These are phyloP conservation scores for Yarrowia porcina DNA, from an alignment of 805 yeast species.

Conservation along the genomic window DNA sequence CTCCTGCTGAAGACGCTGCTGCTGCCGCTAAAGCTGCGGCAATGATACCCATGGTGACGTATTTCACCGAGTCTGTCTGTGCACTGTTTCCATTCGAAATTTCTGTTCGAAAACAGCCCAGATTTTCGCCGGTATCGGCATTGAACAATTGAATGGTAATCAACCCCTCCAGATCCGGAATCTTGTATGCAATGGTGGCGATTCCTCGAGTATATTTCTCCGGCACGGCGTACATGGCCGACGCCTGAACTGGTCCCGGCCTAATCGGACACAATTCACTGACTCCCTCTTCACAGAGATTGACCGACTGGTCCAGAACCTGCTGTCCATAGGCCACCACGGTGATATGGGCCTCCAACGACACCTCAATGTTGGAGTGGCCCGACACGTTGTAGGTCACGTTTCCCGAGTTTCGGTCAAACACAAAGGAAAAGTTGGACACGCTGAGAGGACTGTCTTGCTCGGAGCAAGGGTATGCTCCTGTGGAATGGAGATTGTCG, in stretches of 20 bases:
- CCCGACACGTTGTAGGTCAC: slow-evolving; percentile 18
- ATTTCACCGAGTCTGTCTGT: slow-evolving; percentile 31
- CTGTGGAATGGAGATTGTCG: slow-evolving; percentile 23
- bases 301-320: slow-evolving; percentile 33
- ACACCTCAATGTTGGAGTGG: slow-evolving; percentile 20
- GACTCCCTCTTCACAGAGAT: slow-evolving; percentile 37
- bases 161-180: slow-evolving; percentile 39
- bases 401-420: slow-evolving; percentile 14
- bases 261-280: slow-evolving; percentile 37
- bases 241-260: slow-evolving; percentile 31
- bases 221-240: slow-evolving; percentile 36
- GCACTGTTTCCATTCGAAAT: slow-evolving; percentile 38
- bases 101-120: slow-evolving; percentile 35
- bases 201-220: slow-evolving; percentile 33
- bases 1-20: slow-evolving; percentile 26
- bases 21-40: slow-evolving; percentile 33
- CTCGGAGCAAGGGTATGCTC: slow-evolving; percentile 20
- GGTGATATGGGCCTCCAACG: slow-evolving; percentile 27
- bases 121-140: slow-evolving; percentile 29
- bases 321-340: slow-evolving; percentile 36
- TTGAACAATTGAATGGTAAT: slow-evolving; percentile 32
- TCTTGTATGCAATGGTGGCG: slow-evolving; percentile 36
- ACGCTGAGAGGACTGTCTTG: slow-evolving; percentile 8
- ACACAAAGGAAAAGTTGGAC: slow-evolving; percentile 15
- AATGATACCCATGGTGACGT: slow-evolving; percentile 36